Percentiles rank a stretch among this genome's conserved stretches.
Evolutionary conservation across 148 eudicot genomes (phyloP).

Genomic region (Cornus florida): DNA sequence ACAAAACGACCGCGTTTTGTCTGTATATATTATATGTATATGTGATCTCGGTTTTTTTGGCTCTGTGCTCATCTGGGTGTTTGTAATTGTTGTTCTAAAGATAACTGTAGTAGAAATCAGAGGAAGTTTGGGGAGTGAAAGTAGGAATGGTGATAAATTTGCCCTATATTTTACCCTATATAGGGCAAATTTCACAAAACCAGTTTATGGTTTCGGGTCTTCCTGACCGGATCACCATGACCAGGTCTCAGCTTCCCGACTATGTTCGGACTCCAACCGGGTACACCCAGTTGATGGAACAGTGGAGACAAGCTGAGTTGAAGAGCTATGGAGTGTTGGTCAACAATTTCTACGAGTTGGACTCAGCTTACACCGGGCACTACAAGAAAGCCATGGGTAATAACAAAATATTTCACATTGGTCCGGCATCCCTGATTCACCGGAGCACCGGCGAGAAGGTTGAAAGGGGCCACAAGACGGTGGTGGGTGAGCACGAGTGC

Average conservation of each 20-base stretch:
- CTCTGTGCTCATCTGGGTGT: constrained; percentile 11
- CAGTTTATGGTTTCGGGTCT: constrained; percentile 6
- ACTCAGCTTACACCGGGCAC: constrained; percentile 12
- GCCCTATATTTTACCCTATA: too few species aligned
- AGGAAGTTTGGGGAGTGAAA: constrained; percentile 18
- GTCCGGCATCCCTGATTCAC: constrained; percentile 8
- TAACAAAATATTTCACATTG: background rate
- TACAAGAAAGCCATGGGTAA: background rate
- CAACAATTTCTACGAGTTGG: constrained; percentile 18
- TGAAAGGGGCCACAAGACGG: constrained; percentile 9
- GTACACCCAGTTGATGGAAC: constrained; percentile 1
- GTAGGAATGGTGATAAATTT: constrained; percentile 35
- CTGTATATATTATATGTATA: too few species aligned
- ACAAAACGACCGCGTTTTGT: too few species aligned
- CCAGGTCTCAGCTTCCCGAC: constrained; percentile 17
- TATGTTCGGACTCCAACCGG: background rate
- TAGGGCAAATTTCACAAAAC: background rate
- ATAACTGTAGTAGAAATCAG: constrained; percentile 42
- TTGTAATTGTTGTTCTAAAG: constrained; percentile 6
- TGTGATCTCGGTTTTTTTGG: constrained; percentile 9
- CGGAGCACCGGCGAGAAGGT: constrained; percentile 3
- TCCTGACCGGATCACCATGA: constrained; percentile 11
- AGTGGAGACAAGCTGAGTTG: constrained; percentile 16
- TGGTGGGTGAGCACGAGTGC: background rate
- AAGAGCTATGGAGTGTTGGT: constrained; percentile 17